Evolutionary conservation across 805 yeast genomes (phyloP).

Genomic region (Hanseniaspora lachancei): DNA sequence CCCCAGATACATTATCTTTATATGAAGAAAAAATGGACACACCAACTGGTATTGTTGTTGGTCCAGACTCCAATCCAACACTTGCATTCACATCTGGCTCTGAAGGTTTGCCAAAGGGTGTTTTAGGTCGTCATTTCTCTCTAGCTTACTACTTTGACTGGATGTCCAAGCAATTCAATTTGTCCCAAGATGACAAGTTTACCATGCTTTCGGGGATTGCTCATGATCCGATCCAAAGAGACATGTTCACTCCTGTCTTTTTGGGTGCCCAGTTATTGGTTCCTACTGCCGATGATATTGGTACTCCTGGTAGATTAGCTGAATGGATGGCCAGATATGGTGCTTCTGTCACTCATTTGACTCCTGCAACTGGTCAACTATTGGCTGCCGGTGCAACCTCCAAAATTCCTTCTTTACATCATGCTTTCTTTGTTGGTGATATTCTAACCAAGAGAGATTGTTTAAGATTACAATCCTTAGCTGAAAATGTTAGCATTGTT

Average conservation of each 20-base stretch:
- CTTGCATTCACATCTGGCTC: conserved; percentile 93
- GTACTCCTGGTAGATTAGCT: conserved; percentile 94
- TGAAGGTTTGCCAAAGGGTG: conserved; percentile 98
- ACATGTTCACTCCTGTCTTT: conserved; percentile 94
- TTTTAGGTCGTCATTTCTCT: conserved; percentile 92
- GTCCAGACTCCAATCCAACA: conserved; percentile 97
- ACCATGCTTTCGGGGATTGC: conserved; percentile 99
- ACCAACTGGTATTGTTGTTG: conserved; percentile 81
- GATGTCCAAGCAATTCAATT: conserved; percentile 82
- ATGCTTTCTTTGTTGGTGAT: conserved; percentile 97
- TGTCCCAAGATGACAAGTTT: conserved; percentile 69
- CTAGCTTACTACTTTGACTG: conserved; percentile 96
- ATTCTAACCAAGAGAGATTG: conserved; percentile 95
- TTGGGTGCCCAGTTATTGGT: conserved; percentile 86
- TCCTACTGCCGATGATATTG: conserved; percentile 94
- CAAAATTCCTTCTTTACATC: conserved; percentile 72
- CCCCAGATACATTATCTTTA: conserved; percentile 38
- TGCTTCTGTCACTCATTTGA: conserved; percentile 92
- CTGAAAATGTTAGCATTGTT: conserved; percentile 77
- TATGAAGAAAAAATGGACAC: conserved; percentile 36
- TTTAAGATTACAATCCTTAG: conserved; percentile 77
- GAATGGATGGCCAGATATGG: conserved; percentile 90
- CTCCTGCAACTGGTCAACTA: conserved; percentile 99
- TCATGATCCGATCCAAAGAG: conserved; percentile 98
- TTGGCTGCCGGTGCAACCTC: conserved; percentile 90